Evolutionary conservation across 495 filamentous ascomycete species (phyloP).

Genomic region (Bombardia bombarda): DNA sequence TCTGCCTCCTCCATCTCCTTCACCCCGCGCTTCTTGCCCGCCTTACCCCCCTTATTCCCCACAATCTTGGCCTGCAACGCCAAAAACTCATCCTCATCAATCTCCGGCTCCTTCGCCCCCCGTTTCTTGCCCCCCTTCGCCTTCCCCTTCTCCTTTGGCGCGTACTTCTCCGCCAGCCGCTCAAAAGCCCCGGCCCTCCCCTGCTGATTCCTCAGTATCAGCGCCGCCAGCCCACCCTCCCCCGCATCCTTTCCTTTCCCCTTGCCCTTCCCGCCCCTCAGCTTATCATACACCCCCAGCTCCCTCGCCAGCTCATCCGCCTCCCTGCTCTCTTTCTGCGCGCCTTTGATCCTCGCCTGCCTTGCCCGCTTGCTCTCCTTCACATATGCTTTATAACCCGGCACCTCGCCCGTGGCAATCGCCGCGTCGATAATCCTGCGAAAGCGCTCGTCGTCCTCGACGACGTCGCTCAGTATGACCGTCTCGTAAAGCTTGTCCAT

Average conservation of each 20-base stretch:
- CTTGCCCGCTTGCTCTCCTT: slow-evolving; percentile 60
- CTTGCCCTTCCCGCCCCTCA: slow-evolving; percentile 29
- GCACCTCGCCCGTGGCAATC: slow-evolving; percentile 59
- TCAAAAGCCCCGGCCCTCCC: slow-evolving; percentile 48
- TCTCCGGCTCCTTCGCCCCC: slow-evolving; percentile 40
- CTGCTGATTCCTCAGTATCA: slow-evolving; percentile 34
- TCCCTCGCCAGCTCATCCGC: slow-evolving; percentile 65
- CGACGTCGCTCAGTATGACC: slow-evolving; percentile 76
- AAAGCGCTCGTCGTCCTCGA: slow-evolving; percentile 85
- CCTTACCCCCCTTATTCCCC: no score
- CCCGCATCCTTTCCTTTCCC: slow-evolving; percentile 35
- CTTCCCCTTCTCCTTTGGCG: slow-evolving; percentile 28
- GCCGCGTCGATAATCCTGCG: slow-evolving; percentile 70
- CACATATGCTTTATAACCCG: slow-evolving; percentile 58
- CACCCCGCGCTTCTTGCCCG: slow-evolving; percentile 40
- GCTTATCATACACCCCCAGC: slow-evolving; percentile 55
- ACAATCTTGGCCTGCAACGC: slow-evolving; percentile 24
- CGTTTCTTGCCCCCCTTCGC: slow-evolving; percentile 44
- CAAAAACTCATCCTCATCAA: slow-evolving; percentile 63
- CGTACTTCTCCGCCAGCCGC: slow-evolving; percentile 66
- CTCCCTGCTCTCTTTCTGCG: slow-evolving; percentile 60
- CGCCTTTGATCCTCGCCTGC: slow-evolving; percentile 52
- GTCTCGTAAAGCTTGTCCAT: slow-evolving; percentile 68
- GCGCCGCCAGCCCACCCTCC: slow-evolving; percentile 32
- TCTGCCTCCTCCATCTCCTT: slow-evolving; percentile 44